Conservation (phyloP, 148 eudicot genomes). For the Vaccinium darrowii region DNA sequence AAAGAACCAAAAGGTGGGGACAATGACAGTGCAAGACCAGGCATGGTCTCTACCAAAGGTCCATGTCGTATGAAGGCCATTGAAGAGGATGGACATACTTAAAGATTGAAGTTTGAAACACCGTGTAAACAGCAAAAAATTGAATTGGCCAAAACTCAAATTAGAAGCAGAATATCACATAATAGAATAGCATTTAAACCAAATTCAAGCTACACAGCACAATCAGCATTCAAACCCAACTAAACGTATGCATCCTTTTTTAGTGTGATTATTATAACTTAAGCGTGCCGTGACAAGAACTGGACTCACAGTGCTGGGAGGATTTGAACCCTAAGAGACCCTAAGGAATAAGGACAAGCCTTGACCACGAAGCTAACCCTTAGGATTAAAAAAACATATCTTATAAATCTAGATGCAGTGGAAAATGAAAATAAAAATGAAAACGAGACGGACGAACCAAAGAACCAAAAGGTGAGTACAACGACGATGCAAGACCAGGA, state of each 20-base stretch:
- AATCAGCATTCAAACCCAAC: neutral
- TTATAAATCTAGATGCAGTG: neutral
- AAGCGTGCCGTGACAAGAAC: too few species aligned
- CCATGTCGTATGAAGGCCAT: neutral
- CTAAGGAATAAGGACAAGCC: too few species aligned
- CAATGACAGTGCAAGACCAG: constrained; percentile 55
- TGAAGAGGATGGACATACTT: neutral
- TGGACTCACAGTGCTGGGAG: too few species aligned
- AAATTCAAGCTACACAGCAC: constrained; percentile 1
- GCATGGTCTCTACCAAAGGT: constrained; percentile 40
- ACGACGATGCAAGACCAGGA: constrained; percentile 62
- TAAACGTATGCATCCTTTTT: neutral
- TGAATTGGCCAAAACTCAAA: neutral
- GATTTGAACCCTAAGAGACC: too few species aligned
- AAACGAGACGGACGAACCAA: constrained; percentile 38
- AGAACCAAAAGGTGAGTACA: constrained; percentile 67
- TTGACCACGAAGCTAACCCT: neutral
- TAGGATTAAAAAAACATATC: neutral
- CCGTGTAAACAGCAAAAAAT: neutral
- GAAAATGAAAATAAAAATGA: neutral
- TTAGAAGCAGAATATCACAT: neutral
- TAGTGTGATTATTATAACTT: too few species aligned
- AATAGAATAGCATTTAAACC: neutral
- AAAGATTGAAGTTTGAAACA: neutral
- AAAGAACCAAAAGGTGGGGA: constrained; percentile 66